Evolutionary conservation across 345 rosid genomes (phyloP).

Genomic region (Noccaea bulbosa): DNA sequence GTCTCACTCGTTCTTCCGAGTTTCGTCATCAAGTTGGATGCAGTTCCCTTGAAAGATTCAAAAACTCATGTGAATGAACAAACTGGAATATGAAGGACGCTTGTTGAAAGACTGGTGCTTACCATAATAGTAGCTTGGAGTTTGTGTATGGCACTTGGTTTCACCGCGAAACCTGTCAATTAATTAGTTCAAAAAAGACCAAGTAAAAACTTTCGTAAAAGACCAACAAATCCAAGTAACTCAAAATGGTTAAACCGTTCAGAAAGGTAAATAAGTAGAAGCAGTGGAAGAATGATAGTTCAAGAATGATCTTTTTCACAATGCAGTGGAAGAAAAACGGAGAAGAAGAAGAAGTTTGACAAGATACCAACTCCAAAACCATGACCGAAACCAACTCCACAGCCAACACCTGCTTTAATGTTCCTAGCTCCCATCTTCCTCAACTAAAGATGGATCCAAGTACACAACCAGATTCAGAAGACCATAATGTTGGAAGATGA

Average conservation of each 20-base stretch:
- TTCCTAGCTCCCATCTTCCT: slow-evolving; percentile 45
- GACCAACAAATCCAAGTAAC: slow-evolving; percentile 19
- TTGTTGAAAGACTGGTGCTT: slow-evolving; percentile 31
- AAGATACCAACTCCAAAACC: slow-evolving; percentile 48
- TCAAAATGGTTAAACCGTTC: slow-evolving; percentile 1
- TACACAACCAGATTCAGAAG: slow-evolving; percentile 31
- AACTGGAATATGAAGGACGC: slow-evolving; percentile 1
- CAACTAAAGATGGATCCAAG: slow-evolving; percentile 31
- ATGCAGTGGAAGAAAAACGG: neutral
- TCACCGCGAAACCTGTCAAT: slow-evolving; percentile 79
- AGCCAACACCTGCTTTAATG: slow-evolving; percentile 43
- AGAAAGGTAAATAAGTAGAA: neutral
- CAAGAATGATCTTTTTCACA: too few relatives aligned
- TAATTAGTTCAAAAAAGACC: neutral
- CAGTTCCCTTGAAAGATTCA: slow-evolving; percentile 52
- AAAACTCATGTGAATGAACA: slow-evolving; percentile 27
- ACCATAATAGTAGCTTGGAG: slow-evolving; percentile 66
- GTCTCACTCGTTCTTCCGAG: slow-evolving; percentile 53
- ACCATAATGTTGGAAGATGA: neutral
- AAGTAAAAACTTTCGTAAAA: too few relatives aligned
- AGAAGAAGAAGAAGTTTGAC: neutral
- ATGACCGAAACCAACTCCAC: slow-evolving; percentile 49
- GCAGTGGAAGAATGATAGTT: too few relatives aligned
- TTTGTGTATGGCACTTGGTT: slow-evolving; percentile 76
- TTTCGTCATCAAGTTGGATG: slow-evolving; percentile 64